A percentile compares a stretch with the other conserved stretches of the same genome.
phyloP scores from a whole-genome alignment of 768 basidiomycete genomes.

The Chalciporus pseudorubinellus region DNA sequence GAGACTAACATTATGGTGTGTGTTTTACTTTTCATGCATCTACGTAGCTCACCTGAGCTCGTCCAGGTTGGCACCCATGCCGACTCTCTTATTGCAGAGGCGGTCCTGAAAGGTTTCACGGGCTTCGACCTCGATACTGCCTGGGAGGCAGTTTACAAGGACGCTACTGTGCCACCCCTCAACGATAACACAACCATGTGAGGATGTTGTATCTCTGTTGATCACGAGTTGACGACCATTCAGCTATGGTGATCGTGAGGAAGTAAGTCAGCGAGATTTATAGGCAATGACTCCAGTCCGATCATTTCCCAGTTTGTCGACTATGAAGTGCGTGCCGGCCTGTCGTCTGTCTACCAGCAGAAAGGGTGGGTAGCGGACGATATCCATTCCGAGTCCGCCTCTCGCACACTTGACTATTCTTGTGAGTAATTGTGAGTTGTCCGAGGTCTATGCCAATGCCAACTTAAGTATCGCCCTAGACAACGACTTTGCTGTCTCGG shows the following conservation, averaged over 20 bases:
- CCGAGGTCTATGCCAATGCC: too few relatives aligned
- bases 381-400: conserved; percentile 75
- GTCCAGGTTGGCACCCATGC: conserved; percentile 72
- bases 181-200: conserved; percentile 53
- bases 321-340: conserved; percentile 78
- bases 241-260: conserved; percentile 71
- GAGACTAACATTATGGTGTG: conserved; percentile 83
- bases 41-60: neutral
- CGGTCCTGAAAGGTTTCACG: conserved; percentile 60
- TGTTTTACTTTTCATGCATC: neutral
- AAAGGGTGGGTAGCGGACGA: conserved; percentile 80
- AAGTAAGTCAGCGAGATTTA: conserved; percentile 38
- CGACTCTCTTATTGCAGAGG: conserved; percentile 74
- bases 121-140: conserved; percentile 64
- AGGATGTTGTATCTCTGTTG: conserved; percentile 11
- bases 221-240: neutral
- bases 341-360: conserved; percentile 63
- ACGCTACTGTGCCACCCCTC: conserved; percentile 61
- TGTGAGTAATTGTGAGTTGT: conserved; percentile 43
- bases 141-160: conserved; percentile 74
- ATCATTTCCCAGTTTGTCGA: conserved; percentile 52
- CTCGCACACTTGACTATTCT: conserved; percentile 75
- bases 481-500: conserved; percentile 72
- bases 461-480: conserved; percentile 39
- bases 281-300: neutral